Evolutionary conservation across 768 basidiomycete genomes (phyloP).

Genomic region (Agrocybe praecox): DNA sequence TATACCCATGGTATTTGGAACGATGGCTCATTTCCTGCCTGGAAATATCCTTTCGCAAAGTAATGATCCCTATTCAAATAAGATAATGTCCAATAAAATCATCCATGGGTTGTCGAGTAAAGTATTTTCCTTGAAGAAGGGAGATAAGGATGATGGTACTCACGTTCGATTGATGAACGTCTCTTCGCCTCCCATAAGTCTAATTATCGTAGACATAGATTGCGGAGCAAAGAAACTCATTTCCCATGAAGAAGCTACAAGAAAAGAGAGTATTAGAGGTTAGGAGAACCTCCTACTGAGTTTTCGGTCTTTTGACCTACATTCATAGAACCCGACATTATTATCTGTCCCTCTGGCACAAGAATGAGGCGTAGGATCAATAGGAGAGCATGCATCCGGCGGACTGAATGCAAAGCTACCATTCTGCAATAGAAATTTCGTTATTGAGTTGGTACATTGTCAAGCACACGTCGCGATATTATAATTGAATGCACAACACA

Average conservation of each 20-base stretch:
- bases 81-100: neutral
- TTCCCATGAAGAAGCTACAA: slow-evolving; percentile 53
- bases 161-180: slow-evolving; percentile 46
- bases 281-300: neutral
- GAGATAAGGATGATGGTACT: slow-evolving; percentile 8
- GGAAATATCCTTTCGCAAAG: slow-evolving; percentile 45
- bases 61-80: slow-evolving; percentile 39
- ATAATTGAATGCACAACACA: neutral
- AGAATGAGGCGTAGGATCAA: slow-evolving; percentile 47
- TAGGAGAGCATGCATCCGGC: slow-evolving; percentile 51
- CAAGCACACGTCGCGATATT: neutral
- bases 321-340: slow-evolving; percentile 55
- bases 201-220: slow-evolving; percentile 47
- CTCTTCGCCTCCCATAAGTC: slow-evolving; percentile 47
- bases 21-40: slow-evolving; percentile 52
- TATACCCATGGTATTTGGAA: slow-evolving; percentile 50
- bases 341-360: slow-evolving; percentile 53
- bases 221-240: slow-evolving; percentile 56
- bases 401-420: slow-evolving; percentile 52
- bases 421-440: slow-evolving; percentile 31
- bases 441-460: neutral
- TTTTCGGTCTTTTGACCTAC: slow-evolving; percentile 25
- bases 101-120: neutral
- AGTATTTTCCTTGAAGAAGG: neutral
- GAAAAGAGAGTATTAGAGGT: slow-evolving; percentile 1